Conservation (phyloP, 2,329 filamentous ascomycete species). For the Arthrobotrys iridis region DNA sequence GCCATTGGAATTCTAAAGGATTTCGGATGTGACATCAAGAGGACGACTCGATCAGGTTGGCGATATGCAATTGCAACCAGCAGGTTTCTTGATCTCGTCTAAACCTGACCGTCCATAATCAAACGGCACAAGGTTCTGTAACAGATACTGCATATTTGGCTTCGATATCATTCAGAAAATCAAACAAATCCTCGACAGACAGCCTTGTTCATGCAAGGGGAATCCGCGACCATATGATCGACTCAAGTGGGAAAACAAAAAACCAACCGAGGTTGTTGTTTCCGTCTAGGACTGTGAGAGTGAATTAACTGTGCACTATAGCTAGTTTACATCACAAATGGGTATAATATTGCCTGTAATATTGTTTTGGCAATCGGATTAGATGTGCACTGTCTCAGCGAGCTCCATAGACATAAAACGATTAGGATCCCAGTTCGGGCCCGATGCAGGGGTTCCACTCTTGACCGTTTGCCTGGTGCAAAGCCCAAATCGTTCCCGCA, state of each 20-base stretch:
- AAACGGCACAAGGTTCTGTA: neutral
- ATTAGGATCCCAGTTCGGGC: neutral
- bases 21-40: neutral
- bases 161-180: neutral
- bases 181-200: neutral
- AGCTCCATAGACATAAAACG: conserved; percentile 1
- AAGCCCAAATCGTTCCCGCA: neutral
- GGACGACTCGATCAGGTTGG: neutral
- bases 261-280: neutral
- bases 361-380: neutral
- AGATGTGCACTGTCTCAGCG: neutral
- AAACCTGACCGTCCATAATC: neutral
- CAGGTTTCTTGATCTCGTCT: neutral
- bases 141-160: neutral
- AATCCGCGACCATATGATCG: neutral
- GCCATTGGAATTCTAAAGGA: too few species aligned
- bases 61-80: too few species aligned
- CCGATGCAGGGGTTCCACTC: neutral
- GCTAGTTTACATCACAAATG: too few species aligned
- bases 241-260: neutral
- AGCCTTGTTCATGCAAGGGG: neutral
- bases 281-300: too few species aligned
- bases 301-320: too few species aligned
- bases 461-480: conserved; percentile 19
- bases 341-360: neutral